Evolutionary conservation across 805 yeast genomes (phyloP), one percentile per base, ranked within the genome.

Genomic region (Myxozyma sirexii): DNA sequence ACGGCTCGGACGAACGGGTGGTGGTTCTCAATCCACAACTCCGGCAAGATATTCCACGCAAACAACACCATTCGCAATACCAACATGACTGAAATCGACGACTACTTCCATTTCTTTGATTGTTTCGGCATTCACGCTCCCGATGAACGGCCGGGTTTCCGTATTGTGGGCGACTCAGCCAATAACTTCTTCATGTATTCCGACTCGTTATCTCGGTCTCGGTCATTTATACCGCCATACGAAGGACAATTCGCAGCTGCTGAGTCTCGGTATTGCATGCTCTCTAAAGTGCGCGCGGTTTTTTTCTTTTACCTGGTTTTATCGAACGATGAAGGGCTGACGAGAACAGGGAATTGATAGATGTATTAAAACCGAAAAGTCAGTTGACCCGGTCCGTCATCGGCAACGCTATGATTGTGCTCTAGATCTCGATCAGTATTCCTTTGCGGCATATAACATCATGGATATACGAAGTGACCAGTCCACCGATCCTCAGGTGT

Each of bases 341-440:
- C 12, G 21, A 17, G 1, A 23, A 10, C 35, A 49, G 53, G 53
- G 53, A 37, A 49, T 49, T 7, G 43, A 49, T 24, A 27, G 53
- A 38, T 37, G 44, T 24, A 24, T 49, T 1, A 23, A 37, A 13
- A 37, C 26, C 23, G 53, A n/a, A 13, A 12, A 24, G 12, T 33
- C 4, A 6, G 24, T 38, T 15, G 53, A 49, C 35, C 44, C 44
- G 15, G 53, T 24, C 17, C 53, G 53, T 19, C 43, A 38, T 37
- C 44, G 33, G 23, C 53, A 49, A n/a, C 53, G 53, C 12, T 49
- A 49, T 23, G 53, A 49, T 24, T 38, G 53, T 13, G 53, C 53
- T 24, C 24, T 38, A 13, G 53, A 49, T 49, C 33, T 49, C 13
- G 43, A 49, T 24, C 33, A 38, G 21, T 38, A 49, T 24, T 43